phyloP scores from a whole-genome alignment of 1,139 yeast species.

The Komagataea norvegica region DNA sequence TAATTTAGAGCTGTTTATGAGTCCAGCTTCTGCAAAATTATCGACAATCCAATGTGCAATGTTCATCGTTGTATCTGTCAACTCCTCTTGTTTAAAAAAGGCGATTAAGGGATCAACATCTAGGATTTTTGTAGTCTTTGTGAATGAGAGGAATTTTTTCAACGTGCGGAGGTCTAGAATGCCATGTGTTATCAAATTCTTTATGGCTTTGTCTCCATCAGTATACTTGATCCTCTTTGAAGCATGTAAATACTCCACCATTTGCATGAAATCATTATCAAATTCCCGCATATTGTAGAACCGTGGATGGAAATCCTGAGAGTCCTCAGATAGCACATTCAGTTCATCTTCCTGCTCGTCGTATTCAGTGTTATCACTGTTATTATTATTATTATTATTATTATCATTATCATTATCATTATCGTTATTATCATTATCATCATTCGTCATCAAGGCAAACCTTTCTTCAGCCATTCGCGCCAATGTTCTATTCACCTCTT shows the following conservation, averaged over 20 bases:
- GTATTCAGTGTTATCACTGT: neutral
- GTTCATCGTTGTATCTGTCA: slow-evolving; percentile 2
- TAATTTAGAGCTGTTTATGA: slow-evolving; percentile 15
- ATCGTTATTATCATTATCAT: slow-evolving; percentile 1
- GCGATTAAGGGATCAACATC: slow-evolving; percentile 17
- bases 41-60: slow-evolving; percentile 18
- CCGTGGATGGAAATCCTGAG: slow-evolving; percentile 15
- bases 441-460: slow-evolving; percentile 6
- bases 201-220: slow-evolving; percentile 8
- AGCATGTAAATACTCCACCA: slow-evolving; percentile 12
- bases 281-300: slow-evolving; percentile 14
- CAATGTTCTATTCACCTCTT: slow-evolving; percentile 17
- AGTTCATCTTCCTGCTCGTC: slow-evolving; percentile 9
- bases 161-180: neutral
- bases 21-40: slow-evolving; percentile 4
- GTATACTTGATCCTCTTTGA: slow-evolving; percentile 14
- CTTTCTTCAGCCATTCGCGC: slow-evolving; percentile 20
- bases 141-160: slow-evolving; percentile 9
- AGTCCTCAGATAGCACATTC: slow-evolving; percentile 13
- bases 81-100: slow-evolving; percentile 1
- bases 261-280: slow-evolving; percentile 2
- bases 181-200: slow-evolving; percentile 9
- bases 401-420: neutral
- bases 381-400: neutral
- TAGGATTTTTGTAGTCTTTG: slow-evolving; percentile 9